These are phyloP conservation scores for Serendipita sp. DNA, from an alignment of 1,284 basidiomycete genomes.

Conservation along the genomic window DNA sequence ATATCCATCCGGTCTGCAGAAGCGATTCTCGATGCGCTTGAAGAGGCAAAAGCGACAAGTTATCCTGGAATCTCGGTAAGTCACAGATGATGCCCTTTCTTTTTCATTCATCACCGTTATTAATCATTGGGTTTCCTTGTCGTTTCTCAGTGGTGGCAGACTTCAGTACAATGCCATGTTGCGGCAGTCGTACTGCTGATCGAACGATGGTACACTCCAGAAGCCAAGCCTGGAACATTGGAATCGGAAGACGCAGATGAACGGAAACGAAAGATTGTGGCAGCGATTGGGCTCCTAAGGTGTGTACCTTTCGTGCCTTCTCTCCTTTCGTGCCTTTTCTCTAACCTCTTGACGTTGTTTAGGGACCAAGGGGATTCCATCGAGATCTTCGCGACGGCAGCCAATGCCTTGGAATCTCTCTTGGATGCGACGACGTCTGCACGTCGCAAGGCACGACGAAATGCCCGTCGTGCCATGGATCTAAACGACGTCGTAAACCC, in stretches of 20 bases:
- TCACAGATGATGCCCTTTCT: background rate
- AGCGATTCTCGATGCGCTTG: background rate
- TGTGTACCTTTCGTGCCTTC: background rate
- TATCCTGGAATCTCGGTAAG: background rate
- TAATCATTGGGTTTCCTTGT: too few species aligned
- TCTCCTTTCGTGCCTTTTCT: background rate
- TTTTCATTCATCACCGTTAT: too few species aligned
- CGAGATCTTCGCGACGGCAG: background rate
- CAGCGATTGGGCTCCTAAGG: background rate
- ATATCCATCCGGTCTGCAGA: background rate
- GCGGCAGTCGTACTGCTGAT: background rate
- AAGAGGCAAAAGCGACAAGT: background rate
- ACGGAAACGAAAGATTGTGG: conserved; percentile 1
- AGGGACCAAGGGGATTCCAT: background rate
- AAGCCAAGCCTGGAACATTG: background rate
- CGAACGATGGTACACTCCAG: background rate
- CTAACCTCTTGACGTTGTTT: background rate
- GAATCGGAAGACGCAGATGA: conserved; percentile 4
- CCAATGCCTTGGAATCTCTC: background rate
- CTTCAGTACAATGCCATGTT: background rate
- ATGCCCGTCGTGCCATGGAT: background rate
- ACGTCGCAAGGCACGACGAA: background rate
- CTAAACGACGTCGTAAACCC: conserved; percentile 2
- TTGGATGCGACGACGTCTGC: conserved; percentile 5
- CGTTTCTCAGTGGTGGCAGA: background rate